phyloP scores from a whole-genome alignment of 2,329 filamentous ascomycete species.

The Aureobasidium sp. region DNA sequence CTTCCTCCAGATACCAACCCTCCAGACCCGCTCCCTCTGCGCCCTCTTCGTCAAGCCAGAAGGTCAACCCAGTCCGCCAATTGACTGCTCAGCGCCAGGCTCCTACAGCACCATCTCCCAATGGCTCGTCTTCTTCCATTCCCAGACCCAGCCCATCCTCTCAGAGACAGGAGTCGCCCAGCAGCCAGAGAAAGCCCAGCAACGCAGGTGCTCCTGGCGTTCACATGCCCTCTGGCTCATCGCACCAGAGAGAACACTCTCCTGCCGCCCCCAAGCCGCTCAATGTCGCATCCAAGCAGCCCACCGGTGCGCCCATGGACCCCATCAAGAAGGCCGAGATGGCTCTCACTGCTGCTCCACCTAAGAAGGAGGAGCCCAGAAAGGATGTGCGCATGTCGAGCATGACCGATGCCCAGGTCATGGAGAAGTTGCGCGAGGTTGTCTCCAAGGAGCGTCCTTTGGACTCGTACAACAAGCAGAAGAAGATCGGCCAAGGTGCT shows the following conservation, averaged over 20 bases:
- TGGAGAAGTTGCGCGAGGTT: slow-evolving; percentile 88
- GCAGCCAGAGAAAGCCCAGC: slow-evolving; percentile 21
- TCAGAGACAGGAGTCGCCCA: slow-evolving; percentile 23
- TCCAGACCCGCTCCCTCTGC: slow-evolving; percentile 62
- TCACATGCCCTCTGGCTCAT: slow-evolving; percentile 11
- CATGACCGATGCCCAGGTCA: slow-evolving; percentile 95
- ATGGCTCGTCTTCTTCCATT: slow-evolving; percentile 19
- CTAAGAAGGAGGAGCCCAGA: slow-evolving; percentile 63
- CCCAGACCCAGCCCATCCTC: slow-evolving; percentile 18
- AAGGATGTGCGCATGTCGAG: slow-evolving; percentile 97
- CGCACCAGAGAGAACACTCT: slow-evolving; percentile 20
- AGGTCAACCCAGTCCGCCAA: slow-evolving; percentile 41
- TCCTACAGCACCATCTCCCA: slow-evolving; percentile 55
- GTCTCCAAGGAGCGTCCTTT: slow-evolving; percentile 94
- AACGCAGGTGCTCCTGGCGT: slow-evolving; percentile 9
- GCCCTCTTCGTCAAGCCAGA: slow-evolving; percentile 52
- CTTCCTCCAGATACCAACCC: slow-evolving; percentile 69
- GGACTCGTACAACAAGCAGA: slow-evolving; percentile 95
- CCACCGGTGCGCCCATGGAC: slow-evolving; percentile 46
- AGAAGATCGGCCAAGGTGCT: slow-evolving; percentile 98
- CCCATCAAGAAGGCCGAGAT: slow-evolving; percentile 83
- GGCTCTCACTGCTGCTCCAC: slow-evolving; percentile 53
- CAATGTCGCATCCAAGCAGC: slow-evolving; percentile 40
- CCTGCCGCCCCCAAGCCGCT: slow-evolving; percentile 40
- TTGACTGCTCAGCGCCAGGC: slow-evolving; percentile 68